Evolutionary conservation across 2,329 filamentous ascomycete genomes (phyloP).

Genomic region (Colletotrichum limetticola): DNA sequence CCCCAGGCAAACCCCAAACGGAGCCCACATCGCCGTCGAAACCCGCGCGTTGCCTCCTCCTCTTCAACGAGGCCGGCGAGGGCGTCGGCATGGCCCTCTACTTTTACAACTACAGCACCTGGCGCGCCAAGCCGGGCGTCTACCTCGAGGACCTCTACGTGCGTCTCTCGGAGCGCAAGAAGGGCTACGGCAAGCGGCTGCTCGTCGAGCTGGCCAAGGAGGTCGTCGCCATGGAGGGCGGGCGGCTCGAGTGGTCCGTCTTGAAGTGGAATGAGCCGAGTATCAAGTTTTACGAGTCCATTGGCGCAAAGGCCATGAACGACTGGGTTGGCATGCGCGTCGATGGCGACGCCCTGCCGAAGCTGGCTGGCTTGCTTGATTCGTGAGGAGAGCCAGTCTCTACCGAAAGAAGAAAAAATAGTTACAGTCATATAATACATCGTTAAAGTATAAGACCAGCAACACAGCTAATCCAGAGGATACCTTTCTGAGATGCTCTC

Average conservation of each 20-base stretch:
- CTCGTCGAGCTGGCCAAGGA: slow-evolving; percentile 83
- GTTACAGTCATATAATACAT: neutral
- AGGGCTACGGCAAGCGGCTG: slow-evolving; percentile 83
- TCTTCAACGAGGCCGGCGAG: slow-evolving; percentile 61
- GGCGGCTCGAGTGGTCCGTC: slow-evolving; percentile 88
- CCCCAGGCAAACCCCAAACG: slow-evolving; percentile 50
- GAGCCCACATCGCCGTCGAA: slow-evolving; percentile 64
- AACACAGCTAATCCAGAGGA: too few species aligned
- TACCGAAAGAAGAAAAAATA: neutral
- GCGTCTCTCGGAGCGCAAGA: slow-evolving; percentile 73
- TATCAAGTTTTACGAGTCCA: slow-evolving; percentile 84
- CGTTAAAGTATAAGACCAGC: neutral
- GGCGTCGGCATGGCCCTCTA: slow-evolving; percentile 85
- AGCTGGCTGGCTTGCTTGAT: slow-evolving; percentile 62
- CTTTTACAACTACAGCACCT: slow-evolving; percentile 97
- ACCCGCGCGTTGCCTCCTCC: slow-evolving; percentile 82
- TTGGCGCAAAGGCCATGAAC: slow-evolving; percentile 73
- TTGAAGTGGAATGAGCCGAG: slow-evolving; percentile 93
- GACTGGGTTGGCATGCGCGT: slow-evolving; percentile 83
- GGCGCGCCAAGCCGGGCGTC: slow-evolving; percentile 87
- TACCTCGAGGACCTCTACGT: slow-evolving; percentile 97
- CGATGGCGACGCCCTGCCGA: slow-evolving; percentile 72
- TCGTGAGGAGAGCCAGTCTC: slow-evolving; percentile 34
- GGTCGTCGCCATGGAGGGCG: slow-evolving; percentile 76
- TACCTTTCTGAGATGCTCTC: too few species aligned